Evolutionary conservation across 768 basidiomycete species (phyloP).

Genomic region (Amylocystis lapponica): DNA sequence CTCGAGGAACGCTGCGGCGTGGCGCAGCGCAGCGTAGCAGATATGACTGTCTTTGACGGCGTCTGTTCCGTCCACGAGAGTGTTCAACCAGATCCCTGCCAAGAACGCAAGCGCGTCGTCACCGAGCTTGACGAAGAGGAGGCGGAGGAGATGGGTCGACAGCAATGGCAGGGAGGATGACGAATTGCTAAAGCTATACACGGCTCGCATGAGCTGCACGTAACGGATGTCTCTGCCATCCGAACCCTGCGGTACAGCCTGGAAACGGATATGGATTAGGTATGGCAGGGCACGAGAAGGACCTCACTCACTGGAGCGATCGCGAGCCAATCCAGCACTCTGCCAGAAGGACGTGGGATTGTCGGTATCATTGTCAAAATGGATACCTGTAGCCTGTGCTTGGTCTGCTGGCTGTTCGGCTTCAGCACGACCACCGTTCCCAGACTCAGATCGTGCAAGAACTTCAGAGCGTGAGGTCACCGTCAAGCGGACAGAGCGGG

Average conservation of each 20-base stretch:
- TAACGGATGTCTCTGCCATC: conserved; percentile 34
- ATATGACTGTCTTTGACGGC: conserved; percentile 22
- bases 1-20: conserved; percentile 75
- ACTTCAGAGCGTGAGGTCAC: conserved; percentile 29
- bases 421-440: conserved; percentile 49
- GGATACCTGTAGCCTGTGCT: conserved; percentile 52
- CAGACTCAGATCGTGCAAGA: conserved; percentile 38
- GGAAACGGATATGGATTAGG: too few relatives aligned
- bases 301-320: background rate
- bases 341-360: conserved; percentile 40
- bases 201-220: conserved; percentile 50
- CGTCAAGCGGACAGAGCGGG: background rate
- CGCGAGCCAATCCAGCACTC: conserved; percentile 47
- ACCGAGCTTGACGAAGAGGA: conserved; percentile 62
- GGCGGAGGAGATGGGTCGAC: conserved; percentile 51
- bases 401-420: conserved; percentile 52
- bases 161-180: conserved; percentile 43
- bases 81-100: conserved; percentile 54
- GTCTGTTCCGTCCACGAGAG: conserved; percentile 3
- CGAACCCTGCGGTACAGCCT: background rate
- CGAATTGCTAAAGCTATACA: conserved; percentile 66
- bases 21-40: conserved; percentile 57
- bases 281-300: background rate
- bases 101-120: conserved; percentile 78
- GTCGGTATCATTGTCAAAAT: conserved; percentile 45